Evolutionary conservation across 495 filamentous ascomycete genomes (phyloP).

Genomic region (Wilcoxina mikolae): DNA sequence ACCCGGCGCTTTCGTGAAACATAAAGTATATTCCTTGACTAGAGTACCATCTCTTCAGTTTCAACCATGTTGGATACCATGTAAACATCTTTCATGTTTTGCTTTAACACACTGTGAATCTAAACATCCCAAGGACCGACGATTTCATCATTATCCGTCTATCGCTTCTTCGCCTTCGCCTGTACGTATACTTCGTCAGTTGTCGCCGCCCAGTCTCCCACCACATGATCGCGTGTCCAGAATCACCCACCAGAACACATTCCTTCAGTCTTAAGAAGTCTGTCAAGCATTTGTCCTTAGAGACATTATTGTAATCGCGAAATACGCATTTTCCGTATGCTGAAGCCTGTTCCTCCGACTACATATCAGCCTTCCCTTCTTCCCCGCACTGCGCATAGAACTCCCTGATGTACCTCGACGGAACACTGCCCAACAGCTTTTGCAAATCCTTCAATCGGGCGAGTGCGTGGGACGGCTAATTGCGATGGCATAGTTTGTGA

Average conservation of each 20-base stretch:
- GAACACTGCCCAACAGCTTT: constrained; percentile 70
- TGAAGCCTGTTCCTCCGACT: constrained; percentile 43
- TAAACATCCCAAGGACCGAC: no score
- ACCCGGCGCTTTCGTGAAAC: no score
- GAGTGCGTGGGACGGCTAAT: constrained; percentile 16
- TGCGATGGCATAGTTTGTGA: not conserved
- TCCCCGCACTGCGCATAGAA: not conserved
- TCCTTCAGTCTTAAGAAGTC: constrained; percentile 81
- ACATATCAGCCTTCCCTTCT: not conserved
- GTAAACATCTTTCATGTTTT: no score
- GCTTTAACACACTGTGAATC: no score
- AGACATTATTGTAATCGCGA: constrained; percentile 74
- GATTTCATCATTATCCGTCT: no score
- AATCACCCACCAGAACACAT: constrained; percentile 35
- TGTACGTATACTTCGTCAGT: not conserved
- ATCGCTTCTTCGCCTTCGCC: not conserved
- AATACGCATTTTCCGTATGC: constrained; percentile 87
- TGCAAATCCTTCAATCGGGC: constrained; percentile 84
- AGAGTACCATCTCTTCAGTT: no score
- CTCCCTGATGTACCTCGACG: constrained; percentile 46
- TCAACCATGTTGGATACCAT: no score
- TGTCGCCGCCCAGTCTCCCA: not conserved
- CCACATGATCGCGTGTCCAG: constrained; percentile 1
- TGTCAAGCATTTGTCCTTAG: constrained; percentile 77
- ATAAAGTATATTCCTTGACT: no score